Conservation (phyloP, 75 land plant genomes). For the Sequoia sempervirens region DNA sequence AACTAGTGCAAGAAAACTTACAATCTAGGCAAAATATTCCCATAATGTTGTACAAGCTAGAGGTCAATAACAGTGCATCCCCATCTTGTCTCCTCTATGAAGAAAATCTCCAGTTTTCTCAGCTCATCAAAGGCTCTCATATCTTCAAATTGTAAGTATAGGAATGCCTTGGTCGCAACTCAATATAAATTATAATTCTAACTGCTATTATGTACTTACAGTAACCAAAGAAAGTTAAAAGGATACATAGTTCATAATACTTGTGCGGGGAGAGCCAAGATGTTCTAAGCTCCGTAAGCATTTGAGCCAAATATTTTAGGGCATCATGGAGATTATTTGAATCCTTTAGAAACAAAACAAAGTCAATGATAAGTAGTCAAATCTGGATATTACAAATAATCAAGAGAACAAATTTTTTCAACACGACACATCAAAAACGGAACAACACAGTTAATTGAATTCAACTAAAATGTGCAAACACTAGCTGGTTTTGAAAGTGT, state of each 20-base stretch:
- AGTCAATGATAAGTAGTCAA: background rate
- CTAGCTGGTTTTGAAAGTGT: background rate
- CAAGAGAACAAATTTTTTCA: background rate
- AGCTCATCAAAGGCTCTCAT: constrained; percentile 95
- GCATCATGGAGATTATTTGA: constrained; percentile 87
- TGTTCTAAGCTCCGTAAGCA: constrained; percentile 94
- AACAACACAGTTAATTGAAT: background rate
- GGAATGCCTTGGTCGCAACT: background rate
- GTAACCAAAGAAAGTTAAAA: constrained; percentile 6
- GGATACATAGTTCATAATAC: constrained; percentile 92
- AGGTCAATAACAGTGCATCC: constrained; percentile 82
- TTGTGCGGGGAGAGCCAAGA: constrained; percentile 93
- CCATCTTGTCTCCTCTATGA: constrained; percentile 70
- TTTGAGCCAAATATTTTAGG: constrained; percentile 90
- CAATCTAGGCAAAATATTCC: constrained; percentile 89
- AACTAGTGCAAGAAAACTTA: constrained; percentile 25
- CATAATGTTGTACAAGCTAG: constrained; percentile 96
- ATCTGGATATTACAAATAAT: background rate
- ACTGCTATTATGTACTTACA: background rate
- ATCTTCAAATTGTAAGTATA: constrained; percentile 35
- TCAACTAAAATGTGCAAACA: no score
- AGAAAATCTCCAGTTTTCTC: constrained; percentile 87
- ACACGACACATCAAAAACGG: background rate
- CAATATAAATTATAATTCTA: background rate
- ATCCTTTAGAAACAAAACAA: constrained; percentile 40